Base-by-base conservation (phyloP, 2,329 filamentous ascomycete species). In the Colletotrichum theobromicola region DNA sequence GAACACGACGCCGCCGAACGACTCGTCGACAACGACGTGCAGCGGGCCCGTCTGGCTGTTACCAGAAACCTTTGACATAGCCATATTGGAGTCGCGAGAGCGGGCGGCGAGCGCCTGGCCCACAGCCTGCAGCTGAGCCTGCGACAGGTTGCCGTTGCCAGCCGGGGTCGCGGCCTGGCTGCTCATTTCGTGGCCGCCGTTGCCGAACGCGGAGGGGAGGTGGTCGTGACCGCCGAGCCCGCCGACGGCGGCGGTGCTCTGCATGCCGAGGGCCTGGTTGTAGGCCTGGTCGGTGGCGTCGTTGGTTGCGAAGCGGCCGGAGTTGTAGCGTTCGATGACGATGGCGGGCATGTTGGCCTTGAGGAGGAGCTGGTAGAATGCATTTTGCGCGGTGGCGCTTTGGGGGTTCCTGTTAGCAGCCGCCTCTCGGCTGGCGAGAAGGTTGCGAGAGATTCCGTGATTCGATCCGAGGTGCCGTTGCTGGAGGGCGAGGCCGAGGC, bases 21-120 rank as follows among this genome's bases (percentile, higher is more conserved):
- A 95, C 83, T 99, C 97, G 80, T 98, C 96, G 7, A 99, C 95
- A 15, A 98, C 94, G 55, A 99, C 97, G 81, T 98, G 96, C 32
- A 99, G 90, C n/a, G 96, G 96, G 61, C 94, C 92, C 46, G 93
- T 93, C 32, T 89, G 90, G 37, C 95, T 95, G 63, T 91, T 91
- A 50, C 92, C 92, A 60, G 83, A 83, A 74, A 85, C 85, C 72
- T 85, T 85, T 60, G 88, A 85, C 26, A 88, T 83, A 10, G 92
- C 90, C 74, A 94, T 85, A 80, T 93, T 94, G 57, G 91, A 91
- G 67, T 94, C 94, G 66, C 90, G 88, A 65, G 90, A 89, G 65
- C 91, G 91, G 66, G 94, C 94, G 66, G 94, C 94, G 67, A 97
- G 90, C 66, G 95, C 95, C 84, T 97, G 94, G 50, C 93, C 94